Evolutionary conservation across 306 rosid genomes (phyloP), one percentile per base, ranked within the genome.

Genomic region (Castanea mollissima): DNA sequence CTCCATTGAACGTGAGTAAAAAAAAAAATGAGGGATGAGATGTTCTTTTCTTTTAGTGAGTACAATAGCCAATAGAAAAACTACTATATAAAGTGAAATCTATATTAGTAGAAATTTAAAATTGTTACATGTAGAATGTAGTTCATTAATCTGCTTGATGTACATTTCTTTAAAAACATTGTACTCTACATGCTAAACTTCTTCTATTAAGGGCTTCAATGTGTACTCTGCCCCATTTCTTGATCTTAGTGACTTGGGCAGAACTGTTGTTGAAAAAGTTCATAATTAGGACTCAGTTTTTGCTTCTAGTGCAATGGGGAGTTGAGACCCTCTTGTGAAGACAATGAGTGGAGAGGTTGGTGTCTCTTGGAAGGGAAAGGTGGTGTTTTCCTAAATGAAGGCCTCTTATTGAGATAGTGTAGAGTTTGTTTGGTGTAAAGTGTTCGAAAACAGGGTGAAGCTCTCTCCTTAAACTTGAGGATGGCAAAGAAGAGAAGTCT

Each of bases 281-380:
- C 32, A 12, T 62, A 49, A 4, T 1, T 19, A 25, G 54, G n/a
- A 6, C n/a, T 63, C 32, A 27, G 46, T 73, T n/a, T 31, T 14
- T 25, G 63, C 78, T 83, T 80, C 82, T 89, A 93, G 55, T 78
- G 86, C 58, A 85, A 49, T 8, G 97, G 98, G 54, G 98, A 94
- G 85, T 88, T 86, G 81, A 94, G 93, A 74, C 90, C 95, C 83
- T 91, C 97, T 81, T 90, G 97, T 62, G 80, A 85, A 74, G 97
- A 92, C 87, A 92, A 60, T 7, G 98, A 84, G 78, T 86, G 88
- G 72, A 89, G 85, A 54, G 96, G 74, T 68, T 87, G 89, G 55
- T 92, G 95, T 77, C 97, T 88, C 76, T 80, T 91, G 55, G 97
- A 89, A 81, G 98, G 84, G 85, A 91, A 90, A 54, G 92, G 23